These are phyloP conservation scores for Millerago galiae DNA, from an alignment of 805 yeast genomes.

Conservation along the genomic window DNA sequence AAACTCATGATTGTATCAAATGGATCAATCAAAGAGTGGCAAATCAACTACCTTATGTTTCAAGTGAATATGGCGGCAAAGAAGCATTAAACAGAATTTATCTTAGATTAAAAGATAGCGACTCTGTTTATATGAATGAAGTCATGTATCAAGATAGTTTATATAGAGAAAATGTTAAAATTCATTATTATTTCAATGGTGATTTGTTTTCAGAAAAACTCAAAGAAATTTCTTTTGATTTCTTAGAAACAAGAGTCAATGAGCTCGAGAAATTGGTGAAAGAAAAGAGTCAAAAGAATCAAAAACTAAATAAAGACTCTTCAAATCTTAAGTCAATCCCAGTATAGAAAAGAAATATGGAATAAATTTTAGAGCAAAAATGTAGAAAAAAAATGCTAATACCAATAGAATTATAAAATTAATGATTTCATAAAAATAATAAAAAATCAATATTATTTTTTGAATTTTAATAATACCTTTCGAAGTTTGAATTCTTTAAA, in stretches of 20 bases:
- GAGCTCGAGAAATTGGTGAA: too few relatives aligned
- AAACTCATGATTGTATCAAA: neutral
- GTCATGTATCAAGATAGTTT: neutral
- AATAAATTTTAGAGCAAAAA: too few relatives aligned
- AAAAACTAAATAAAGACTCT: too few relatives aligned
- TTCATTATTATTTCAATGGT: neutral
- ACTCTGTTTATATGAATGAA: neutral
- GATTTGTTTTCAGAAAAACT: neutral
- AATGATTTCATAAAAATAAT: too few relatives aligned
- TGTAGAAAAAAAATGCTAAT: too few relatives aligned
- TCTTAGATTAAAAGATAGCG: neutral
- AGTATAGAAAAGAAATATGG: too few relatives aligned
- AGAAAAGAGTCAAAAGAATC: too few relatives aligned
- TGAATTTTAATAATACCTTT: too few relatives aligned
- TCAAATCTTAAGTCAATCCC: too few relatives aligned
- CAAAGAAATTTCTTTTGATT: neutral
- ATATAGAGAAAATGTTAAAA: neutral
- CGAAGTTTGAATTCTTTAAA: too few relatives aligned
- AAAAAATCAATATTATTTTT: too few relatives aligned
- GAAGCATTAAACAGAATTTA: neutral
- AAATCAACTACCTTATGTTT: neutral
- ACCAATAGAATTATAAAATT: too few relatives aligned
- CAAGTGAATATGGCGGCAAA: neutral
- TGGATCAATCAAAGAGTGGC: neutral
- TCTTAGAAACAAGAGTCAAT: neutral